Conservation (phyloP, 495 filamentous ascomycete genomes). For the Aspergillus panamensis region DNA sequence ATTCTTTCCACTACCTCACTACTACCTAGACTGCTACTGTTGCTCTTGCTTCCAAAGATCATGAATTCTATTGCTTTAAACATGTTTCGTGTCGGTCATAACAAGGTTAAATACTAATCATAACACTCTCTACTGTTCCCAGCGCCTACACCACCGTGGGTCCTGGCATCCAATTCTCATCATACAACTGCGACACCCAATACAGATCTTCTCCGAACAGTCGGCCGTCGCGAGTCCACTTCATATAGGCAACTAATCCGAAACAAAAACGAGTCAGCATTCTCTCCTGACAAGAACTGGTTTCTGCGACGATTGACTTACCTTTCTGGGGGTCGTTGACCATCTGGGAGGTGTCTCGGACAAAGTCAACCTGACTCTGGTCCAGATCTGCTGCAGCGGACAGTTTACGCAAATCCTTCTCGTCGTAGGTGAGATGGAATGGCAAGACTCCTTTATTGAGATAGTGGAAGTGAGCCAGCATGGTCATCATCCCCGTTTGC, state of each 20-base stretch:
- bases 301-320: not conserved
- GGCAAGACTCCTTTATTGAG: conserved; percentile 16
- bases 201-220: conserved; percentile 10
- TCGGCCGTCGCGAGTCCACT: not conserved
- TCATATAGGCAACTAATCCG: conserved; percentile 10
- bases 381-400: conserved; percentile 6
- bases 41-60: no score
- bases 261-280: not conserved
- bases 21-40: no score
- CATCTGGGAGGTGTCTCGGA: conserved; percentile 6
- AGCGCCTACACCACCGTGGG: conserved; percentile 1
- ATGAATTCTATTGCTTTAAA: no score
- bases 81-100: no score
- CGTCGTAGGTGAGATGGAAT: conserved; percentile 16
- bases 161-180: conserved; percentile 11
- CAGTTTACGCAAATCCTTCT: conserved; percentile 8
- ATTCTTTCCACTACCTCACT: no score
- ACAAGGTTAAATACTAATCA: no score
- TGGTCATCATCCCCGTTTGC: conserved; percentile 12
- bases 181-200: conserved; percentile 16
- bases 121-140: not conserved
- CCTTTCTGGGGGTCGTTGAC: conserved; percentile 9
- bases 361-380: conserved; percentile 3
- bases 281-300: not conserved
- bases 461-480: conserved; percentile 17